Evolutionary conservation across 2,329 filamentous ascomycete genomes (phyloP).

Genomic region (Nothopassalora personata): DNA sequence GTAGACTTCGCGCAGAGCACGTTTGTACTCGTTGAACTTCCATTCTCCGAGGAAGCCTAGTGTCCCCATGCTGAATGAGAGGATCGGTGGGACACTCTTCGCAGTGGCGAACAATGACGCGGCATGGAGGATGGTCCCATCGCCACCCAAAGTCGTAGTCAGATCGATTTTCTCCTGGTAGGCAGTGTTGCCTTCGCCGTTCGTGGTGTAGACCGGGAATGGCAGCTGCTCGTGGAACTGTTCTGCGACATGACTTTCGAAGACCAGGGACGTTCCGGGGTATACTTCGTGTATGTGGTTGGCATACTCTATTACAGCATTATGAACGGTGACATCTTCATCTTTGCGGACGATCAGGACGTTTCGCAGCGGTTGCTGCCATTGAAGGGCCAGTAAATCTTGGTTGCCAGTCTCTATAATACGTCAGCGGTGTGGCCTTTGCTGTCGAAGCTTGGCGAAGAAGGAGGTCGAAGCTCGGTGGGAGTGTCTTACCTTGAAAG

Average conservation of each 20-base stretch:
- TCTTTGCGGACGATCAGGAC: slow-evolving; percentile 65
- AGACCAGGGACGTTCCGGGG: slow-evolving; percentile 71
- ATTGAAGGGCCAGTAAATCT: slow-evolving; percentile 61
- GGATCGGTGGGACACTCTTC: slow-evolving; percentile 75
- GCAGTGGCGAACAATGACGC: slow-evolving; percentile 81
- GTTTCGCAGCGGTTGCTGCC: slow-evolving; percentile 64
- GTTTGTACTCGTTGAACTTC: slow-evolving; percentile 90
- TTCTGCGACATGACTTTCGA: slow-evolving; percentile 70
- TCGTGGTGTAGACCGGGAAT: slow-evolving; percentile 63
- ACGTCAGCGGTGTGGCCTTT: slow-evolving; percentile 44
- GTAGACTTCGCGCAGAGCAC: slow-evolving; percentile 87
- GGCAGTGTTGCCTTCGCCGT: slow-evolving; percentile 40
- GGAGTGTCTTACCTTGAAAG: slow-evolving; percentile 54
- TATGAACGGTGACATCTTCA: slow-evolving; percentile 50
- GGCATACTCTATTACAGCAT: slow-evolving; percentile 54
- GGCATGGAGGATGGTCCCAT: slow-evolving; percentile 83
- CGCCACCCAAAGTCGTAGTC: slow-evolving; percentile 83
- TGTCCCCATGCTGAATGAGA: slow-evolving; percentile 96
- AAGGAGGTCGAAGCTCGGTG: too few species aligned
- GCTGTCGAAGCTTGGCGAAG: slow-evolving; percentile 41
- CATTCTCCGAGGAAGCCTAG: slow-evolving; percentile 93
- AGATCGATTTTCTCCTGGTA: slow-evolving; percentile 81
- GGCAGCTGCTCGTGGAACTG: slow-evolving; percentile 64
- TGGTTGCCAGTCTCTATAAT: slow-evolving; percentile 50
- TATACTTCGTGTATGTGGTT: slow-evolving; percentile 74